phyloP scores from a whole-genome alignment of 306 rosid genomes.

The Trifolium fragiferum region DNA sequence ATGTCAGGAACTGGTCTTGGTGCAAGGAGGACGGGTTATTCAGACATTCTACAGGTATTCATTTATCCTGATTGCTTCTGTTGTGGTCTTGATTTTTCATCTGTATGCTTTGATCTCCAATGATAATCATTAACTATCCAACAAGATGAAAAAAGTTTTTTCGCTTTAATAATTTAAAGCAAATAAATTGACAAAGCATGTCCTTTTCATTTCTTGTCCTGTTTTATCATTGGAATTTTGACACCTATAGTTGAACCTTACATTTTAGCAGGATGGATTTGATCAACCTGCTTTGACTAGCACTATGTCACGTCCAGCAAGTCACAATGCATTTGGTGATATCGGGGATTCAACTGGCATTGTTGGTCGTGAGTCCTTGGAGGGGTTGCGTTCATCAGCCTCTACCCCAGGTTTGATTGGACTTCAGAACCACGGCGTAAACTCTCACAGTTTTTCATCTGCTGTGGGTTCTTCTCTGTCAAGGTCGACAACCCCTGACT shows the following conservation, averaged over 20 bases:
- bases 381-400: constrained; percentile 63
- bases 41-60: constrained; percentile 84
- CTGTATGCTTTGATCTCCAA: constrained; percentile 21
- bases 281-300: constrained; percentile 69
- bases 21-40: constrained; percentile 73
- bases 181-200: constrained; percentile 26
- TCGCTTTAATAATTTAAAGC: constrained; percentile 23
- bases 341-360: constrained; percentile 52
- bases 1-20: constrained; percentile 64
- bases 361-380: constrained; percentile 62
- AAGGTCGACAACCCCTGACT: constrained; percentile 79
- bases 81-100: constrained; percentile 35
- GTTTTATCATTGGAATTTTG: constrained; percentile 30
- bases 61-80: constrained; percentile 12
- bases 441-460: constrained; percentile 64
- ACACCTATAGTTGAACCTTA: constrained; percentile 42
- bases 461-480: constrained; percentile 66
- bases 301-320: constrained; percentile 67
- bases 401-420: constrained; percentile 59
- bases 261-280: constrained; percentile 75
- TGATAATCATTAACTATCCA: constrained; percentile 27
- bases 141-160: constrained; percentile 33
- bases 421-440: constrained; percentile 61
- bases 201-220: constrained; percentile 29
- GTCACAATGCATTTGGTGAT: constrained; percentile 73